These are phyloP conservation scores for Lentinula edodes DNA, from an alignment of 768 basidiomycete genomes.

Conservation along the genomic window DNA sequence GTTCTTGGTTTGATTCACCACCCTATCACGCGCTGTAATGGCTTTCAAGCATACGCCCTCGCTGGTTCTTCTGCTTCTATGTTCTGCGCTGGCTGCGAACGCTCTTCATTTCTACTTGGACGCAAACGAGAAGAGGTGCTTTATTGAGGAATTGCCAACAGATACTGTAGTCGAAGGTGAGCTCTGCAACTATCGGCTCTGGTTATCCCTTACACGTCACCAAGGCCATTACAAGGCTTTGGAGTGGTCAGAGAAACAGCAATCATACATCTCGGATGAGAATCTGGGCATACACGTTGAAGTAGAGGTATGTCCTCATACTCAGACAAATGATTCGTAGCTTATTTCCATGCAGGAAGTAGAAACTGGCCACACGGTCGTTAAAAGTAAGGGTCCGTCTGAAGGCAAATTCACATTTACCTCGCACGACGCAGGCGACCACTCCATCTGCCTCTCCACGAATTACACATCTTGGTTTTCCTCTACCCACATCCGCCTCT, in stretches of 20 bases:
- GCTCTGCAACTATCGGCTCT: not conserved
- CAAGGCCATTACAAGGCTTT: conserved; percentile 89
- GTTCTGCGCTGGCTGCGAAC: conserved; percentile 41
- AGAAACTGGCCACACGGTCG: conserved; percentile 72
- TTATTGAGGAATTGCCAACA: conserved; percentile 92
- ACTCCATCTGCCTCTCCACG: conserved; percentile 92
- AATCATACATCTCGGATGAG: conserved; percentile 64
- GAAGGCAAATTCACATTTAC: conserved; percentile 97
- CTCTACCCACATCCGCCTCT: conserved; percentile 84
- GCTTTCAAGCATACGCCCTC: not conserved
- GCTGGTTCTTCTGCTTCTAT: conserved; percentile 24
- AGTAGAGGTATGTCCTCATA: conserved; percentile 63
- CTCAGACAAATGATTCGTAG: not conserved
- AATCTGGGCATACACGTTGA: conserved; percentile 87
- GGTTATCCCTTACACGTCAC: conserved; percentile 6
- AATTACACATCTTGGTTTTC: conserved; percentile 90
- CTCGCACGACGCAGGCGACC: conserved; percentile 94
- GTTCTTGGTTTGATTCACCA: not conserved
- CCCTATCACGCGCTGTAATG: not conserved
- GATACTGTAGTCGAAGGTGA: conserved; percentile 94
- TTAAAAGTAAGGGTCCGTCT: conserved; percentile 83
- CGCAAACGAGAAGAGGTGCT: conserved; percentile 89
- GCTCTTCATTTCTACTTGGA: conserved; percentile 97
- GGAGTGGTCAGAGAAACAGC: conserved; percentile 77
- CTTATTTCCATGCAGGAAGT: conserved; percentile 60